These are phyloP conservation scores for Fusarium anguioides DNA, from an alignment of 2,329 filamentous ascomycete species.

Conservation along the genomic window DNA sequence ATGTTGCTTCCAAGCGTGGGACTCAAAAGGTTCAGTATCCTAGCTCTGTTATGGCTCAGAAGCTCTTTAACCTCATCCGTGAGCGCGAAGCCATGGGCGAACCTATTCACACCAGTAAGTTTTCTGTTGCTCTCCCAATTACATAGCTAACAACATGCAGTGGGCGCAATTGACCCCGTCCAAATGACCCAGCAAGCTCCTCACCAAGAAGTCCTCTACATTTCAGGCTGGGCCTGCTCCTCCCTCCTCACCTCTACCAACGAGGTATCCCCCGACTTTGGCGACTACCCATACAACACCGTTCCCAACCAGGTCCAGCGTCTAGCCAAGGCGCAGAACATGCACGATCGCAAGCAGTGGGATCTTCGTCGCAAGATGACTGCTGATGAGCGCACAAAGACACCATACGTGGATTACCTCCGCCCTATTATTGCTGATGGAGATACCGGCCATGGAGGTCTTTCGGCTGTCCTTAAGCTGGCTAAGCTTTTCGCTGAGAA, in stretches of 20 bases:
- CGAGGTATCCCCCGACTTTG: slow-evolving; percentile 97
- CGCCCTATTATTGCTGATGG: slow-evolving; percentile 96
- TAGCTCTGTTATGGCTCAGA: slow-evolving; percentile 93
- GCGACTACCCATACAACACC: slow-evolving; percentile 98
- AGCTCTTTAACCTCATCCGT: slow-evolving; percentile 89
- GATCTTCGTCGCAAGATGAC: slow-evolving; percentile 83
- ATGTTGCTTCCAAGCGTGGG: slow-evolving; percentile 93
- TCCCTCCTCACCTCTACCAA: slow-evolving; percentile 93
- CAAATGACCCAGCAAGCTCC: slow-evolving; percentile 99
- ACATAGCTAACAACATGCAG: slow-evolving; percentile 55
- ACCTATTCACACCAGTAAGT: slow-evolving; percentile 90
- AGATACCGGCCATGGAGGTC: slow-evolving; percentile 93
- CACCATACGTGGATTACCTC: slow-evolving; percentile 90
- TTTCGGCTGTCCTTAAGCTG: slow-evolving; percentile 93
- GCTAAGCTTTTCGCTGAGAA: slow-evolving; percentile 98
- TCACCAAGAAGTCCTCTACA: slow-evolving; percentile 94
- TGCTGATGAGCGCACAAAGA: slow-evolving; percentile 75
- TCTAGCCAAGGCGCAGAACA: slow-evolving; percentile 93
- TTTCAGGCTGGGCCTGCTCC: slow-evolving; percentile 98
- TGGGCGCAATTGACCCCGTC: slow-evolving; percentile 98
- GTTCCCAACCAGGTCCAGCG: slow-evolving; percentile 98
- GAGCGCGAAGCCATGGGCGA: slow-evolving; percentile 81
- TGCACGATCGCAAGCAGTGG: slow-evolving; percentile 97
- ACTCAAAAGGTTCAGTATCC: slow-evolving; percentile 88
- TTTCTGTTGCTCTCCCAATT: not conserved